Percentiles rank a stretch among this genome's conserved stretches.
Conservation (phyloP, 192 early-diverging fungal genomes). For the Chytriomyces sp. region DNA sequence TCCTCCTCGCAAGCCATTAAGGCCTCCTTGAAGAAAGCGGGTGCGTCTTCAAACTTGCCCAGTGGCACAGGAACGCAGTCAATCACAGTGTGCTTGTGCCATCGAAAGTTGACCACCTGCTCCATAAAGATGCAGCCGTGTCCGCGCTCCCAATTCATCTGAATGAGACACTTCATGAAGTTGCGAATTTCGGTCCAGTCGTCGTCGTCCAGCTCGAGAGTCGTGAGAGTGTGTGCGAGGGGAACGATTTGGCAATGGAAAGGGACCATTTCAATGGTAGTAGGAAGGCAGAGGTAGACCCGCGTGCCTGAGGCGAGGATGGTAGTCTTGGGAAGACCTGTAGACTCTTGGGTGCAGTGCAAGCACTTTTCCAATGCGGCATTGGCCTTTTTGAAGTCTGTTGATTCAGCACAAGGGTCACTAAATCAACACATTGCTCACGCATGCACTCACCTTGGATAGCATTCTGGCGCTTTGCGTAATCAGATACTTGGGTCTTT, state of each 20-base stretch:
- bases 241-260: conserved; percentile 94
- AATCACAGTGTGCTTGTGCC: conserved; percentile 81
- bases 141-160: conserved; percentile 76
- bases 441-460: conserved; percentile 36
- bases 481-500: conserved; percentile 58
- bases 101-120: conserved; percentile 75
- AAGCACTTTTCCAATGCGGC: conserved; percentile 70
- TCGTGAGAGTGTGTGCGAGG: conserved; percentile 77
- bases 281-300: conserved; percentile 79
- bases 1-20: conserved; percentile 78
- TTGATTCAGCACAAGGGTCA: no score
- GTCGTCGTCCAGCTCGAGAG: conserved; percentile 87
- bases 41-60: conserved; percentile 71
- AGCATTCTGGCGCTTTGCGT: conserved; percentile 66
- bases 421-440: no score
- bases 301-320: conserved; percentile 78
- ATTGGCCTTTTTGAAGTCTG: conserved; percentile 72
- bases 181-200: conserved; percentile 94
- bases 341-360: conserved; percentile 75
- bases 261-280: conserved; percentile 70
- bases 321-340: conserved; percentile 59
- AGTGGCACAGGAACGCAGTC: conserved; percentile 91
- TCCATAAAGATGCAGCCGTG: conserved; percentile 86
- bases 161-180: conserved; percentile 93
- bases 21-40: conserved; percentile 88